Evolutionary conservation across 495 filamentous ascomycete genomes (phyloP).

Genomic region (Annulohypoxylon nitens): DNA sequence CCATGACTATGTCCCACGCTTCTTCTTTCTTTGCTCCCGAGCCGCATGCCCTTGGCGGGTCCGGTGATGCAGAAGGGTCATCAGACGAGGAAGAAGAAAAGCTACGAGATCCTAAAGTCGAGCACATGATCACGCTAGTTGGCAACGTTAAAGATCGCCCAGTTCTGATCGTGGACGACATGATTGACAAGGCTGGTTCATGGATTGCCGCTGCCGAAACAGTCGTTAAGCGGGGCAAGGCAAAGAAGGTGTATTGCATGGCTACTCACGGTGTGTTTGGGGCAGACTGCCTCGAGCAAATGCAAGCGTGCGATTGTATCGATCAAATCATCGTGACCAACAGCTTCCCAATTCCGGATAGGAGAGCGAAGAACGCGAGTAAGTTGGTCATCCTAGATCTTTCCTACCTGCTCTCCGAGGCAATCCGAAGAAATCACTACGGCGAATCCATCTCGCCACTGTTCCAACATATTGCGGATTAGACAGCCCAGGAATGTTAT

Average conservation of each 20-base stretch:
- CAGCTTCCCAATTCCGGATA: slow-evolving; percentile 87
- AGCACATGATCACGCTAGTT: slow-evolving; percentile 95
- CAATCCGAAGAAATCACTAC: slow-evolving; percentile 95
- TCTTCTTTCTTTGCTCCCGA: slow-evolving; percentile 69
- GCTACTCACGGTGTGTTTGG: slow-evolving; percentile 97
- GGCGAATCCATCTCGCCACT: slow-evolving; percentile 88
- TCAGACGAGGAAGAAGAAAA: slow-evolving; percentile 92
- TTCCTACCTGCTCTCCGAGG: slow-evolving; percentile 87
- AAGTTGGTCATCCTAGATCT: slow-evolving; percentile 93
- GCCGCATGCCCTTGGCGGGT: slow-evolving; percentile 81
- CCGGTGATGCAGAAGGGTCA: slow-evolving; percentile 79
- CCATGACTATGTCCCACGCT: slow-evolving; percentile 67
- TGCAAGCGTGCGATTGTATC: slow-evolving; percentile 92
- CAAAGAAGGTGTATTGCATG: slow-evolving; percentile 96
- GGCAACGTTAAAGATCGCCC: slow-evolving; percentile 88
- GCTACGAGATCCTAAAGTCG: slow-evolving; percentile 76
- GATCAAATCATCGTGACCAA: slow-evolving; percentile 96
- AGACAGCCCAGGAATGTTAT: slow-evolving; percentile 42
- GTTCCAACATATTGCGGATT: slow-evolving; percentile 78
- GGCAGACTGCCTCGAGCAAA: slow-evolving; percentile 86
- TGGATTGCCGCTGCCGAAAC: slow-evolving; percentile 99
- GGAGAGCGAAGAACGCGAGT: slow-evolving; percentile 74
- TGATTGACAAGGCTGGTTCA: slow-evolving; percentile 96
- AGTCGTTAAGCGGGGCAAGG: slow-evolving; percentile 90
- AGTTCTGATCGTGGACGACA: slow-evolving; percentile 96